Evolutionary conservation across 495 filamentous ascomycete genomes (phyloP).

Genomic region (Penicillium verhagenii): DNA sequence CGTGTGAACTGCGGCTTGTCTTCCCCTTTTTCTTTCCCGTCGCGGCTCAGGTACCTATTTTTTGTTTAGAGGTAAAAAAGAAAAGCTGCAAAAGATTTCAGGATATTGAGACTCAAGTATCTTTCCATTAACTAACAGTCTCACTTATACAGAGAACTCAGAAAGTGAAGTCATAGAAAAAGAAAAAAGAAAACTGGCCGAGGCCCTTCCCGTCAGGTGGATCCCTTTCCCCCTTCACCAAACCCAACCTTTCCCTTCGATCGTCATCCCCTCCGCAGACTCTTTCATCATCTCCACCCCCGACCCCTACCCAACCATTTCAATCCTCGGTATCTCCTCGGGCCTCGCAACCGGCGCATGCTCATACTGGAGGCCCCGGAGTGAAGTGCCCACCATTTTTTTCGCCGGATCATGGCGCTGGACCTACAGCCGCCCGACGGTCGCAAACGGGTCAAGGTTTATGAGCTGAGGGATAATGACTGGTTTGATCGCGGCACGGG

Average conservation of each 20-base stretch:
- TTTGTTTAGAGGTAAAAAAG: too few relatives aligned
- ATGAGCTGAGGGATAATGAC: constrained; percentile 96
- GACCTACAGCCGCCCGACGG: constrained; percentile 77
- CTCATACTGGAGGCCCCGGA: constrained; percentile 41
- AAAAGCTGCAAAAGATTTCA: too few relatives aligned
- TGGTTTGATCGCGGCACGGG: constrained; percentile 98
- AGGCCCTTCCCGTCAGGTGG: constrained; percentile 22
- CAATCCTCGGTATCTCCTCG: constrained; percentile 12
- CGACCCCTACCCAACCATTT: constrained; percentile 7
- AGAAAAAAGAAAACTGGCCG: constrained; percentile 14
- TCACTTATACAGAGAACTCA: background rate
- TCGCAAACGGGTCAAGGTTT: constrained; percentile 98
- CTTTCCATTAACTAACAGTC: too few relatives aligned
- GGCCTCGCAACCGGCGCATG: constrained; percentile 40
- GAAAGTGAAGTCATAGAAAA: background rate
- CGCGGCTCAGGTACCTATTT: background rate
- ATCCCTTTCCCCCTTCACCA: constrained; percentile 11
- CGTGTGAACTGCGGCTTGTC: background rate
- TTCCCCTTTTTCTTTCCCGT: background rate
- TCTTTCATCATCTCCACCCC: constrained; percentile 13
- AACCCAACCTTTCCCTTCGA: constrained; percentile 12
- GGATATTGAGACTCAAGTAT: too few relatives aligned
- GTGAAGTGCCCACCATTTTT: constrained; percentile 41
- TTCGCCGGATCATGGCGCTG: constrained; percentile 72
- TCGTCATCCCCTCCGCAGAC: constrained; percentile 29